Base-by-base conservation (phyloP, 2,329 filamentous ascomycete genomes). In the Aspergillus sergii region DNA sequence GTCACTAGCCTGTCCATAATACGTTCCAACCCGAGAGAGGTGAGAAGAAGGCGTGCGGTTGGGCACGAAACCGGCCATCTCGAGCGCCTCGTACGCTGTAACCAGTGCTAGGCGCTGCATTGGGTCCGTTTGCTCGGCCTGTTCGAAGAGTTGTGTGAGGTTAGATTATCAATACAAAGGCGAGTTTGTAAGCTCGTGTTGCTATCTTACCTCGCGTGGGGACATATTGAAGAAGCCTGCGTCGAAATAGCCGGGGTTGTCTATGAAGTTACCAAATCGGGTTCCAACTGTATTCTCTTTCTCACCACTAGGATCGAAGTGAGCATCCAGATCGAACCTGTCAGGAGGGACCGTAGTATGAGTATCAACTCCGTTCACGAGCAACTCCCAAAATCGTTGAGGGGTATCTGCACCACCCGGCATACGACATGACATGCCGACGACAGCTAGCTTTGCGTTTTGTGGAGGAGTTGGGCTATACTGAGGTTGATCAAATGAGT, bases 121-220 rank as follows among this genome's bases (percentile, higher is more conserved):
- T 0, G 91, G 91, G 74, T 94, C 91, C 0, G 89, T 93, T 73
- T 93, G 89, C 62, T 86, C 85, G n/a, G 91, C 91, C 78, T 93
- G 30, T 50, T 51, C 23, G 12, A 36, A 36, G 14, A 36, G 34
- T 14, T 19, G 32, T 11, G 1, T 34, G 11, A 0, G 5, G 30
- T 56, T 39, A 56, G 53, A n/a, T 23, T 28, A 36, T 7, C 12
- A 2, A 9, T 16, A 23, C 8, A 16, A 21, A 11, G 32, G 11
- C 32, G 32, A 11, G 1, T 11, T 12, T 10, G 6, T 1, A 3
- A 4, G 21, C 3, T 36, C 9, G 9, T 8, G 45, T 30, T 34
- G 10, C 8, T 46, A 14, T 26, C 4, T 30, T 61, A 59, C 91
- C 41, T 73, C 72, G 68, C 90, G 86, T 9, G 91, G 90, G 26